These are phyloP conservation scores for Saccharomycopsis crataegensis DNA, from an alignment of 1,139 yeast genomes.

Conservation along the genomic window DNA sequence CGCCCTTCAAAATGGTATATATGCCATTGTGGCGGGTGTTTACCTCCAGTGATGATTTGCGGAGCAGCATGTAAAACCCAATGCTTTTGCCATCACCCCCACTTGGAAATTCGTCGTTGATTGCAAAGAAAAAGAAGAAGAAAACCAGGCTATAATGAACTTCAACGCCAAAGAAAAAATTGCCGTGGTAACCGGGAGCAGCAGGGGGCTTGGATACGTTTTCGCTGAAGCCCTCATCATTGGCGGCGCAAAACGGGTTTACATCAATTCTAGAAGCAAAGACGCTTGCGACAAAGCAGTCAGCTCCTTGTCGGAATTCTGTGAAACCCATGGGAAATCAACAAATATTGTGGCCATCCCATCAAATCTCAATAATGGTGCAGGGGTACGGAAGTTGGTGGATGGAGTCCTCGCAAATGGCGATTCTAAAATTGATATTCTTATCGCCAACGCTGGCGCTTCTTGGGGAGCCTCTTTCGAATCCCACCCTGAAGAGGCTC, in stretches of 20 bases:
- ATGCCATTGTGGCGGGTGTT: too few species aligned
- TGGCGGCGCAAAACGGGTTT: constrained; percentile 58
- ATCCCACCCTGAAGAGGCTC: constrained; percentile 53
- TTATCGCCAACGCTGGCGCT: constrained; percentile 77
- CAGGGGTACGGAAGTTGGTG: constrained; percentile 42
- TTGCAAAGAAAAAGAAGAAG: too few species aligned
- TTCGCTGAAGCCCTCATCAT: constrained; percentile 60
- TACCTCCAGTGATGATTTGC: too few species aligned
- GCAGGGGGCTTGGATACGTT: constrained; percentile 65
- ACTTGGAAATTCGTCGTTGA: too few species aligned
- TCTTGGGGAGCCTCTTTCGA: constrained; percentile 69
- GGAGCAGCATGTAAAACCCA: too few species aligned
- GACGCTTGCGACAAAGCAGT: constrained; percentile 60
- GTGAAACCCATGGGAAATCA: background rate
- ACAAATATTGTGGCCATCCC: constrained; percentile 49
- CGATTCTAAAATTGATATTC: constrained; percentile 44
- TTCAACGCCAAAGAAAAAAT: constrained; percentile 52
- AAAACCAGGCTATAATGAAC: constrained; percentile 20
- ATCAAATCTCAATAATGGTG: constrained; percentile 50
- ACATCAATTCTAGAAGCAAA: constrained; percentile 60
- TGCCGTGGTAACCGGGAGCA: constrained; percentile 74
- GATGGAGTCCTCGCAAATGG: constrained; percentile 36
- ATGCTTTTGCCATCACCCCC: too few species aligned
- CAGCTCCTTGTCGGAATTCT: constrained; percentile 38
- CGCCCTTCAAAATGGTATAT: too few species aligned